Evolutionary conservation across 2,329 filamentous ascomycete genomes (phyloP).

Genomic region (Ophiostoma triangulosporum): DNA sequence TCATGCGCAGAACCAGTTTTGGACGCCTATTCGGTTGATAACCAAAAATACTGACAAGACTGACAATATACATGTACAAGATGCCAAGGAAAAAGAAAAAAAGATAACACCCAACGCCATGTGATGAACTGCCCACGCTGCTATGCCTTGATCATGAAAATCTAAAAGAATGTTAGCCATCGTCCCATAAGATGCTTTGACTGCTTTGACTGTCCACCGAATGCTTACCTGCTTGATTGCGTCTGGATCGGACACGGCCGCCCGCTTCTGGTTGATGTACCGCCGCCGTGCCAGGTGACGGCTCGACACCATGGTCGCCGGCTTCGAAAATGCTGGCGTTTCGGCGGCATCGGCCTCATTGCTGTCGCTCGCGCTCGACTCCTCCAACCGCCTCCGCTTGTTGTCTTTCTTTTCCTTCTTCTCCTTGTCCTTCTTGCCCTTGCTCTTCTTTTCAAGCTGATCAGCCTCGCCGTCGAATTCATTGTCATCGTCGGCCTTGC

Average conservation of each 20-base stretch:
- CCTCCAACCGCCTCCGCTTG: constrained; percentile 20
- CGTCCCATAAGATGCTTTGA: not conserved
- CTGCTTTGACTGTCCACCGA: not conserved
- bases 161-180: constrained; percentile 7
- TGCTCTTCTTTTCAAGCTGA: constrained; percentile 19
- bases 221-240: constrained; percentile 68
- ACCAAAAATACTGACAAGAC: no score
- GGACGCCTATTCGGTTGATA: no score
- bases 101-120: not conserved
- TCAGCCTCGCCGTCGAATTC: constrained; percentile 21
- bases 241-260: constrained; percentile 66
- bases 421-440: constrained; percentile 20
- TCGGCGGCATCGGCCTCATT: constrained; percentile 16
- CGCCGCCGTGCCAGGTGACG: constrained; percentile 65
- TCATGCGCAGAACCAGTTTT: no score
- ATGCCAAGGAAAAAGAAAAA: not conserved
- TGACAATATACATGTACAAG: no score
- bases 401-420: constrained; percentile 17
- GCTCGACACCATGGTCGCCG: constrained; percentile 27
- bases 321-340: constrained; percentile 27
- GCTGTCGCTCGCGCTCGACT: constrained; percentile 22
- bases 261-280: constrained; percentile 79
- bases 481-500: constrained; percentile 24
- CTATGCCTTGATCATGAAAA: constrained; percentile 16
- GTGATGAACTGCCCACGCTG: not conserved